Percentiles rank a stretch among this genome's conserved stretches.
phyloP scores from a whole-genome alignment of 2,329 filamentous ascomycete genomes.

The Myriosclerotinia scirpicola region DNA sequence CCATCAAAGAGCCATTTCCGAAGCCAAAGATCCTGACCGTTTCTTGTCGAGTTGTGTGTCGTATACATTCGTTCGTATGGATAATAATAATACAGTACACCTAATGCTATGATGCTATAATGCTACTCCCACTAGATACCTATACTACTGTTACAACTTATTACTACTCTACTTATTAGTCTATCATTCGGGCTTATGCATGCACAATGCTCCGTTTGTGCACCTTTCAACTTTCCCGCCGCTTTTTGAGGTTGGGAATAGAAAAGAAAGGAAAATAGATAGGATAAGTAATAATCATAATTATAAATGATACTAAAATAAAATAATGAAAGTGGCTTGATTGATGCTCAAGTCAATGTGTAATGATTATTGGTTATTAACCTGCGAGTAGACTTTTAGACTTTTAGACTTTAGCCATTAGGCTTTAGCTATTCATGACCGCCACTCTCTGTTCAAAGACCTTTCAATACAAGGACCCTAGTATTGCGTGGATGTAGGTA shows the following conservation, averaged over 20 bases:
- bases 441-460: not conserved
- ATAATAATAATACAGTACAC: no score
- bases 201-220: slow-evolving; percentile 26
- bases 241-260: slow-evolving; percentile 2
- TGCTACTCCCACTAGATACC: not conserved
- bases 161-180: not conserved
- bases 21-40: slow-evolving; percentile 6
- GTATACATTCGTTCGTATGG: slow-evolving; percentile 18
- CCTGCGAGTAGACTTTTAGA: no score
- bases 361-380: slow-evolving; percentile 4
- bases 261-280: not conserved
- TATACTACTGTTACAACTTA: not conserved
- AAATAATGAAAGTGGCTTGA: slow-evolving; percentile 12
- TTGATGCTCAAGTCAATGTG: not conserved
- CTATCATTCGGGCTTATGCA: slow-evolving; percentile 36
- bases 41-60: slow-evolving; percentile 6
- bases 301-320: not conserved
- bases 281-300: slow-evolving; percentile 5
- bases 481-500: slow-evolving; percentile 1
- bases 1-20: not conserved
- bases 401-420: no score
- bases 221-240: slow-evolving; percentile 6
- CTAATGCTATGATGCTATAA: slow-evolving; percentile 3
- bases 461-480: slow-evolving; percentile 15
- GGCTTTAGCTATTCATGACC: slow-evolving; percentile 11